phyloP scores from a whole-genome alignment of 352 stramenopile genomes.

The Phytophthora meadii region DNA sequence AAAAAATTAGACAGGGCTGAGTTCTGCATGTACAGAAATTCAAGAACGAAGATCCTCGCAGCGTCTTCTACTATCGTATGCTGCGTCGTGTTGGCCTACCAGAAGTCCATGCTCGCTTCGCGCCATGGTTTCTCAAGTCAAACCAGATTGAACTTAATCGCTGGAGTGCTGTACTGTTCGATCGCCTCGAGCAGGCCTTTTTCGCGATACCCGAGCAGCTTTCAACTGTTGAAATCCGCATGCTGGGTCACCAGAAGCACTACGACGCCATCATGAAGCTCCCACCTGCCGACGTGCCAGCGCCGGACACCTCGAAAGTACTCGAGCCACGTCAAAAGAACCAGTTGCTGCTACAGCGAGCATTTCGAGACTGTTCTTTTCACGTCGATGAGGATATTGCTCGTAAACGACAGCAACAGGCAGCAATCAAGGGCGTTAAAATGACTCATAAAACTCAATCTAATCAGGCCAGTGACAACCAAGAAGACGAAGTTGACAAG shows the following conservation, averaged over 20 bases:
- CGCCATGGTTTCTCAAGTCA: slow-evolving; percentile 83
- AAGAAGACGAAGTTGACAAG: slow-evolving; percentile 53
- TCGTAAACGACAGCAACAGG: slow-evolving; percentile 19
- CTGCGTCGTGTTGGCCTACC: slow-evolving; percentile 72
- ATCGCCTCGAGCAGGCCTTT: slow-evolving; percentile 70
- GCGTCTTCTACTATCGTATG: slow-evolving; percentile 82
- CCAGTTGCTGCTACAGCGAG: slow-evolving; percentile 61
- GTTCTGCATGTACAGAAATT: slow-evolving; percentile 41
- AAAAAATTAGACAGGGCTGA: neutral
- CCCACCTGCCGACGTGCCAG: slow-evolving; percentile 10
- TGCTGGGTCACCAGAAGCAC: slow-evolving; percentile 59
- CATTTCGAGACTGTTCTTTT: slow-evolving; percentile 79
- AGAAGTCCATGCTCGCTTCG: slow-evolving; percentile 76
- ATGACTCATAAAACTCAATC: slow-evolving; percentile 30
- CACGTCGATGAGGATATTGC: slow-evolving; percentile 43
- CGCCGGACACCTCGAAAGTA: slow-evolving; percentile 5
- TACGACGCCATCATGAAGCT: slow-evolving; percentile 54
- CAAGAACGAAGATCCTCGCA: slow-evolving; percentile 72
- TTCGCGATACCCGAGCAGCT: slow-evolving; percentile 57
- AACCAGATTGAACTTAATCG: slow-evolving; percentile 73
- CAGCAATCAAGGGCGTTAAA: slow-evolving; percentile 22
- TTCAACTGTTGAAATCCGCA: slow-evolving; percentile 68
- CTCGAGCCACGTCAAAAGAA: slow-evolving; percentile 61
- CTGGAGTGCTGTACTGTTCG: slow-evolving; percentile 74
- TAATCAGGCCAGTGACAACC: slow-evolving; percentile 30